These are phyloP conservation scores for Melampsora larici-populina DNA, from an alignment of 1,284 basidiomycete genomes.

Conservation along the genomic window DNA sequence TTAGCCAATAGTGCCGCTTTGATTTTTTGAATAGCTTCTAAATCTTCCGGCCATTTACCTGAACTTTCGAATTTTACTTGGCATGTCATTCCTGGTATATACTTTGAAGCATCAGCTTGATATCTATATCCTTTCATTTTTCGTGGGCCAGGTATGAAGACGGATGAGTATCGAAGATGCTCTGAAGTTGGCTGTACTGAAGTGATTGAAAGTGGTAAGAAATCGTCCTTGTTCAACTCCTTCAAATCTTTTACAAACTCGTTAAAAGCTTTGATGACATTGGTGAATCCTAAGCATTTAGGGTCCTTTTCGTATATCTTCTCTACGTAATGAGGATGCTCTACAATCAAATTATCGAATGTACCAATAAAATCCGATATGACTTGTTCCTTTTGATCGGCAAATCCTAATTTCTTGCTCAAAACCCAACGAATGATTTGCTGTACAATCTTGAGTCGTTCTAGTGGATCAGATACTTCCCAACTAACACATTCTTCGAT, in stretches of 20 bases:
- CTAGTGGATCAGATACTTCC: constrained; percentile 55
- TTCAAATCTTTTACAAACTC: constrained; percentile 73
- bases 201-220: constrained; percentile 74
- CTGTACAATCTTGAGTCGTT: constrained; percentile 69
- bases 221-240: constrained; percentile 58
- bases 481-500: constrained; percentile 93
- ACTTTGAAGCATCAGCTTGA: constrained; percentile 61
- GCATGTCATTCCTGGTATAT: constrained; percentile 68
- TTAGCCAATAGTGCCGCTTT: constrained; percentile 78
- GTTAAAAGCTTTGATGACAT: constrained; percentile 76
- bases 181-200: constrained; percentile 69
- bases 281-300: constrained; percentile 61
- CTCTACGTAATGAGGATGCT: constrained; percentile 48
- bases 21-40: constrained; percentile 86
- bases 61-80: constrained; percentile 85
- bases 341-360: constrained; percentile 67
- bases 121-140: constrained; percentile 51
- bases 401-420: constrained; percentile 64
- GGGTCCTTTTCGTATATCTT: constrained; percentile 53
- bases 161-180: constrained; percentile 75
- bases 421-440: constrained; percentile 74
- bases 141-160: constrained; percentile 67
- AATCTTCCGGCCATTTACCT: constrained; percentile 89
- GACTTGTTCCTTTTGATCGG: constrained; percentile 58
- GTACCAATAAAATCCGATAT: constrained; percentile 60